Percentiles rank a stretch among this genome's conserved stretches.
Conservation (phyloP, 2,329 filamentous ascomycete genomes). For the Fusarium continuum region DNA sequence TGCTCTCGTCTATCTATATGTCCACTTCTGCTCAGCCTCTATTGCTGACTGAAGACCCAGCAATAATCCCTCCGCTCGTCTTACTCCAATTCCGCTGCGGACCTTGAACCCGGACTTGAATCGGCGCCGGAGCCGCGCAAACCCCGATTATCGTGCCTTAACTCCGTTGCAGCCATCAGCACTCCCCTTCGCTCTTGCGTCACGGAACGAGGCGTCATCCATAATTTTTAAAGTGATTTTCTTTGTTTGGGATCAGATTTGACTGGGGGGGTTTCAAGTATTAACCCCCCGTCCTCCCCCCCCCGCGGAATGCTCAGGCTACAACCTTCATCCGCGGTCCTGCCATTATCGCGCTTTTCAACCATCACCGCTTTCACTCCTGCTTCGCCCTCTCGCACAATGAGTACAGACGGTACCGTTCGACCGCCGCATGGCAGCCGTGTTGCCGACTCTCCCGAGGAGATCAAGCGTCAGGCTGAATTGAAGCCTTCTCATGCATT, state of each 20-base stretch:
- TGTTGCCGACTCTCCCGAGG: constrained; percentile 35
- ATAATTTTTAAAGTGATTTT: constrained; percentile 31
- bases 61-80: constrained; percentile 26
- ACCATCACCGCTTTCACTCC: constrained; percentile 44
- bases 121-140: constrained; percentile 36
- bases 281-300: constrained; percentile 33
- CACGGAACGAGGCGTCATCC: constrained; percentile 40
- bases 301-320: constrained; percentile 57
- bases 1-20: not conserved
- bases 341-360: constrained; percentile 54
- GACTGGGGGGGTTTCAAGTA: constrained; percentile 39
- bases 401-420: constrained; percentile 47
- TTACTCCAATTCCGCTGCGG: constrained; percentile 25
- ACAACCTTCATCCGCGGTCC: constrained; percentile 51
- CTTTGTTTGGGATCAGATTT: constrained; percentile 2
- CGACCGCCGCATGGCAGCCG: constrained; percentile 33
- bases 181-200: no score
- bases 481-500: constrained; percentile 52
- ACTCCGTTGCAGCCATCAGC: no score
- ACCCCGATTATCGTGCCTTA: constrained; percentile 37
- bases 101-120: constrained; percentile 25
- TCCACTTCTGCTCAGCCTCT: not conserved
- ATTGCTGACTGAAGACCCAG: constrained; percentile 2
- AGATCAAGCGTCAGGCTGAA: constrained; percentile 43
- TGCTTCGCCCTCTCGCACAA: constrained; percentile 40